Evolutionary conservation across 228 moss, liverwort and hornwort species (phyloP), one percentile per base, ranked within the genome.

Genomic region (Sphagnum fallax): DNA sequence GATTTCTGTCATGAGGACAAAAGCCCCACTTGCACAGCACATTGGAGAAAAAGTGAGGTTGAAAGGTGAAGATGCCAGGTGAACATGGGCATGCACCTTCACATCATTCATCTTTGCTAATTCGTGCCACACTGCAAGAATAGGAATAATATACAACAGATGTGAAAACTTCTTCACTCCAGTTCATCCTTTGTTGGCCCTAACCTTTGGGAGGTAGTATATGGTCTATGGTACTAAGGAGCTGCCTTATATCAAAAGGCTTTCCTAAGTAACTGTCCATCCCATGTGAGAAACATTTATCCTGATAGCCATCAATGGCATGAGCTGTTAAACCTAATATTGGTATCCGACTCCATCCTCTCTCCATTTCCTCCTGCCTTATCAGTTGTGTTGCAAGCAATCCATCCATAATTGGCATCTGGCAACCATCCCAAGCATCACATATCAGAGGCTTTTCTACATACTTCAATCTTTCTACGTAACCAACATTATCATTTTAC

Each of bases 351-450:
- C n/a, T 69, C 90, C 92, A 92, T 13, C 83, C 80, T 4, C 74
- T 71, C 8, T 80, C 74, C 15, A 64, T 71, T 68, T 96, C 92
- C 4, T 79, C 89, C 57, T 78, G 78, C 5, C 95, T 84, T 60
- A 92, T 91, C 48, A 65, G 80, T 9, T 78, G 74, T 13, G 95
- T 92, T 3, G 95, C 92, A 10, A 9, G 52, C 69, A 96, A 71
- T 67, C 95, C 95, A 76, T 96, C 95, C 90, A 96, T 82, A 0
- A 79, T 78, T 15, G 95, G 95, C 95, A 96, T 96, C 95, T 96
- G 86, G 67, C 64, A 52, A 58, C 7, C 48, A 4, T 4, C 32
- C 11, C 48, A 32, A 32, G 6, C 65, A 47, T 32, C 32, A 32
- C 32, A 32, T 32, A 32, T 32, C 32, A 32, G 32, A 6, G 13